Conservation (phyloP, 2,329 filamentous ascomycete species). For the Sarocladiaceae sp. region DNA sequence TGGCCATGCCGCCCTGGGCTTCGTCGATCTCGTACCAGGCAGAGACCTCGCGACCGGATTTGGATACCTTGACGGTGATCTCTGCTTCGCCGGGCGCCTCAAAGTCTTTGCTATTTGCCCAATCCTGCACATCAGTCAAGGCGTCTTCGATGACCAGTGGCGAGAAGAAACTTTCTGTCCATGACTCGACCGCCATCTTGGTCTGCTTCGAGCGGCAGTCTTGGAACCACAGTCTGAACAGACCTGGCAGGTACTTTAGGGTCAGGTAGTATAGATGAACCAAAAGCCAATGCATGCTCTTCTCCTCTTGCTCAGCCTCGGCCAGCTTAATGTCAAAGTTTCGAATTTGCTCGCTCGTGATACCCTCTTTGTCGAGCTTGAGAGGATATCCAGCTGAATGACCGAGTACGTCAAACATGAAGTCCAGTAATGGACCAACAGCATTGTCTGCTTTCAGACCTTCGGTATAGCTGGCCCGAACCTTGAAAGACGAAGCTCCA, state of each 20-base stretch:
- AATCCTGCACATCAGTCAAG: slow-evolving; percentile 63
- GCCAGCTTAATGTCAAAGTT: slow-evolving; percentile 48
- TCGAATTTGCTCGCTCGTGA: slow-evolving; percentile 52
- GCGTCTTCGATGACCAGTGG: slow-evolving; percentile 62
- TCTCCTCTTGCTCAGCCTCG: slow-evolving; percentile 58
- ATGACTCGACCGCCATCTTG: slow-evolving; percentile 71
- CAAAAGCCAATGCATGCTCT: slow-evolving; percentile 77
- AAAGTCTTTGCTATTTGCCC: slow-evolving; percentile 54
- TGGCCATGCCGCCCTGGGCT: slow-evolving; percentile 74
- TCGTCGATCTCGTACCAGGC: slow-evolving; percentile 89
- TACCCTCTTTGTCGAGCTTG: slow-evolving; percentile 65
- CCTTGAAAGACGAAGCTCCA: slow-evolving; percentile 69
- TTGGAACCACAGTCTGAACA: slow-evolving; percentile 83
- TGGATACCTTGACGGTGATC: slow-evolving; percentile 66
- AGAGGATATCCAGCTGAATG: slow-evolving; percentile 70
- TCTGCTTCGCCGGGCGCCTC: slow-evolving; percentile 49
- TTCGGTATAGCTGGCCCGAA: slow-evolving; percentile 76
- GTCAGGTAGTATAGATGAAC: slow-evolving; percentile 82
- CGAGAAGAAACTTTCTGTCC: slow-evolving; percentile 83
- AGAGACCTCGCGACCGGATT: slow-evolving; percentile 68
- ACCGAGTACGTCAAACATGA: slow-evolving; percentile 81
- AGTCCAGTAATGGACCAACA: slow-evolving; percentile 65
- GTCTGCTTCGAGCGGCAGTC: slow-evolving; percentile 78
- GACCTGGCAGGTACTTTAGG: slow-evolving; percentile 70
- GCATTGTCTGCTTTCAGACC: slow-evolving; percentile 72